Base-by-base conservation (phyloP, 2,329 filamentous ascomycete species). In the Botrytis fragariae region DNA sequence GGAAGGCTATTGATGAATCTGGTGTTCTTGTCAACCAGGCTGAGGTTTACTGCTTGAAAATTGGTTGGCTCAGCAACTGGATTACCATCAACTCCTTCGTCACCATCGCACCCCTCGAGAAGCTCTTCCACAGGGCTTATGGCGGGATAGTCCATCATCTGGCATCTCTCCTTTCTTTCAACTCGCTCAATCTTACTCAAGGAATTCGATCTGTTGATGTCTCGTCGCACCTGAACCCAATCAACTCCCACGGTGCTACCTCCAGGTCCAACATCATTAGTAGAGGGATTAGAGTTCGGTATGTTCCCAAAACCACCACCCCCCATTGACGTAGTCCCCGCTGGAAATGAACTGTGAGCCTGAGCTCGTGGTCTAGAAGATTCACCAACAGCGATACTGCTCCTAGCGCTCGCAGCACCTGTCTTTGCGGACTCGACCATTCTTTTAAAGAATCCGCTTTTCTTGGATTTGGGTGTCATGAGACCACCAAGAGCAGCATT, bases 151-250 rank as follows among this genome's bases (percentile, higher is more conserved):
- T 98, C 95, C 85, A 98, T 90, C 93, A 98, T 96, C 79, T 97
- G 92, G 80, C 95, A 98, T 71, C 95, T 89, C 79, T 99, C 95
- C 61, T 89, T 91, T 71, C 95, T 87, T 81, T 99, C 96, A 57
- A 90, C 87, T 32, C 91, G 89, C 83, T 99, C 96, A 76, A 95
- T 96, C 75, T 91, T 91, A 82, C 95, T 97, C 54, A 98, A 86
- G 0, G 95, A 96, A 80, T 97, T 98, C 5, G 95, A 97, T 51
- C 96, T 89, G 82, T 99, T 98, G 64, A 99, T 92, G 82, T 99
- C 97, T 63, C 96, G 90, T 51, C 96, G 92, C 35, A 98, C 94
- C 81, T 98, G 95, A n/a, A 99, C 94, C 95, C 96, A 99, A 81
- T 98, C 95, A 22, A 93, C 87, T 1, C 86, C 84, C 39, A 81